These are phyloP conservation scores for Rosa multiflora DNA, from an alignment of 306 rosid species.

Conservation along the genomic window DNA sequence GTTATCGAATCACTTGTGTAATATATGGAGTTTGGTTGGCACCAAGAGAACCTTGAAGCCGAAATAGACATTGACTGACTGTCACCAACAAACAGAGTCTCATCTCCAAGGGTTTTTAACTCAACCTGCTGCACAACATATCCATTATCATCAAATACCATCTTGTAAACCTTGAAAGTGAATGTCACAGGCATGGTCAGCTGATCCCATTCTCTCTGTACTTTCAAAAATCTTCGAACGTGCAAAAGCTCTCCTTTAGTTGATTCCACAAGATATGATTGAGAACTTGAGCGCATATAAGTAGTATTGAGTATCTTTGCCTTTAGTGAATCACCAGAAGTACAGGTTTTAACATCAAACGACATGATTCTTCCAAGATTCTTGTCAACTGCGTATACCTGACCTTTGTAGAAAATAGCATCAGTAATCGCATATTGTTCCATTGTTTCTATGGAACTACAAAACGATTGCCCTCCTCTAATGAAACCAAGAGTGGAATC, in stretches of 20 bases:
- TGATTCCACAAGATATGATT: slow-evolving; percentile 2
- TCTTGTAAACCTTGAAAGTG: neutral
- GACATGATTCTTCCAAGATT: neutral
- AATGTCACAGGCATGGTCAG: neutral
- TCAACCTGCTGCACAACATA: neutral
- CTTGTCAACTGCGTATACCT: neutral
- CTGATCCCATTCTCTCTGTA: neutral
- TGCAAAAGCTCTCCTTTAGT: neutral
- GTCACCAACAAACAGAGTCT: neutral
- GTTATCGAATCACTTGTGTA: neutral
- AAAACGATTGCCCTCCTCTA: neutral
- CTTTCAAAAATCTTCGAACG: neutral
- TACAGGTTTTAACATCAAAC: neutral
- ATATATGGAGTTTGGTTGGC: slow-evolving; percentile 2
- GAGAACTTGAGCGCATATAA: neutral
- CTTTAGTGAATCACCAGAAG: neutral
- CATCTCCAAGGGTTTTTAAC: neutral
- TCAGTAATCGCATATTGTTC: neutral
- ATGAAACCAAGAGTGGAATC: neutral
- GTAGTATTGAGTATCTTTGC: neutral
- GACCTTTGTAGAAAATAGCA: neutral
- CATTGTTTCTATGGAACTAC: neutral
- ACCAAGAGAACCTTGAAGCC: neutral
- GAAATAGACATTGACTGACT: neutral
- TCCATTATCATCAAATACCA: neutral